Conservation (phyloP, 2,329 filamentous ascomycete species). For the Orbilia oligospora region DNA sequence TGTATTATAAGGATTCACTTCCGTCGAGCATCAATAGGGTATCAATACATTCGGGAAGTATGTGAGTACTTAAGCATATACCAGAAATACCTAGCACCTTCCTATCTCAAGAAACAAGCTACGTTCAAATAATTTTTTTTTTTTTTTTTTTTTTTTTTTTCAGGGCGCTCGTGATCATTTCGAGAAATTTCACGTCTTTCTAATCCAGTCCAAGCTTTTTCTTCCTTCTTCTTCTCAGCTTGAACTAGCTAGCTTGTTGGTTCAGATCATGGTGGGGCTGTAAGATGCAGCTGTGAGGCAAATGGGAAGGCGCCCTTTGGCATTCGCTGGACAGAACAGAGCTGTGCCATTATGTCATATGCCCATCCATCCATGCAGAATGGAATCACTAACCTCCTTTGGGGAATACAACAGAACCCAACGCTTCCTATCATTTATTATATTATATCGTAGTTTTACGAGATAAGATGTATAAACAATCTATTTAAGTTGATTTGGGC, state of each 20-base stretch:
- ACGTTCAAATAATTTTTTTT: too few species aligned
- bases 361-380: background rate
- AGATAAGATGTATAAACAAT: too few species aligned
- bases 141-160: slow-evolving; percentile 2
- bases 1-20: too few species aligned
- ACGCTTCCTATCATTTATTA: background rate
- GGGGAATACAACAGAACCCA: slow-evolving; percentile 11
- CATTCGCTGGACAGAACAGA: background rate
- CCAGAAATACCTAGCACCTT: background rate
- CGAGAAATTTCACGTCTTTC: background rate
- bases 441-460: background rate
- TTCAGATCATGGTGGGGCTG: slow-evolving; percentile 18
- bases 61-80: too few species aligned
- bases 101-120: background rate
- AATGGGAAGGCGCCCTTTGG: slow-evolving; percentile 39
- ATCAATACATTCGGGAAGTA: too few species aligned
- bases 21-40: too few species aligned
- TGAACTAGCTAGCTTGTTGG: too few species aligned
- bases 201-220: slow-evolving; percentile 32
- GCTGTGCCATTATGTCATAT: slow-evolving; percentile 52
- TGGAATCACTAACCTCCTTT: slow-evolving; percentile 2
- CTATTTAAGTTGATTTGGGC: too few species aligned
- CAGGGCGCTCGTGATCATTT: slow-evolving; percentile 45
- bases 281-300: slow-evolving; percentile 38
- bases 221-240: too few species aligned